Evolutionary conservation across 1,284 basidiomycete species (phyloP), one percentile per base, ranked within the genome.

Genomic region (Kalmanozyma brasiliensis): DNA sequence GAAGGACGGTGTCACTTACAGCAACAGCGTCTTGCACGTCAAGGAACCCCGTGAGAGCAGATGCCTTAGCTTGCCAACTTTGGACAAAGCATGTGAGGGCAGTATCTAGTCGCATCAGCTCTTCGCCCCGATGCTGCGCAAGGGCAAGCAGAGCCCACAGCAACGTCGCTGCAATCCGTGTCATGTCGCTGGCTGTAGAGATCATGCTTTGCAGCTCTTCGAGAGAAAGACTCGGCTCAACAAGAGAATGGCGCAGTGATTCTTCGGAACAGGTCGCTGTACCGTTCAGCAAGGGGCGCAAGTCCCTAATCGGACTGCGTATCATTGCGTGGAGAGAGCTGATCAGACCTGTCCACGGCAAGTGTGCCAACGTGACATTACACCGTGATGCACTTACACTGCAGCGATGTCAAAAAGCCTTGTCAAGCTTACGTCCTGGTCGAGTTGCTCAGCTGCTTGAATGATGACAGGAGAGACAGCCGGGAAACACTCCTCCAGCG

Each of bases 91-190:
- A 34, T 19, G 52, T 44, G 13, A 65, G 47, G 17, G 44, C 51
- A 9, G 29, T 42, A 26, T 59, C 47, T 8, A 65, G 17, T 2
- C 56, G 51, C 23, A 55, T 17, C 26, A 65, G 38, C 17, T 65
- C 62, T 29, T 59, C 62, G 24, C 20, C n/a, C 7, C 62, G 51
- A 32, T 46, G 47, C 43, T 59, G 52, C 20, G 55, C 56, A 13
- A 65, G 8, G 17, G 62, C 51, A 26, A 65, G 43, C 47, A 65
- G 14, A 3, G 62, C 46, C 62, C 62, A 65, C 1, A 65, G 35
- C 46, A 59, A 38, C 14, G 30, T 43, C 5, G 47, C 56, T 14
- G 56, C 46, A 5, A 65, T 29, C 11, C 56, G 32, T 1, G 62
- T 59, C 46, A 55, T 51, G 8, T 42, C 45, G 37, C 35, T 51